Conservation (phyloP, 768 basidiomycete species). For the Gelatoporia subvermispora region DNA sequence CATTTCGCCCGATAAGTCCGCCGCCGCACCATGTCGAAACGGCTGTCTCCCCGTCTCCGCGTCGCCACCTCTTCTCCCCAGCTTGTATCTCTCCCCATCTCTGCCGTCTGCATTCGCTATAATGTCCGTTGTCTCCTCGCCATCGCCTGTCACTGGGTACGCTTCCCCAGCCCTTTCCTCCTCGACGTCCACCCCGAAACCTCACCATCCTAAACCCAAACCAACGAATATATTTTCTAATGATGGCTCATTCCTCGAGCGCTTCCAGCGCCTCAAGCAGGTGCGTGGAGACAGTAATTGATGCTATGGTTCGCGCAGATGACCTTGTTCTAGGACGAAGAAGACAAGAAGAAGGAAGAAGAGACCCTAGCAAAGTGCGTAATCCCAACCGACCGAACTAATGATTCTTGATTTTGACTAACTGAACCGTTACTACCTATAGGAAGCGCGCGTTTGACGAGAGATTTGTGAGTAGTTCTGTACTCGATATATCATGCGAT, state of each 20-base stretch:
- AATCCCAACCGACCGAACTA: conserved; percentile 1
- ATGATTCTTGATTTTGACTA: background rate
- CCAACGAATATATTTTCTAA: conserved; percentile 61
- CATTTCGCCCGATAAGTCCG: too few species aligned
- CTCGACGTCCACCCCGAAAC: conserved; percentile 21
- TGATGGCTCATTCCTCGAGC: conserved; percentile 65
- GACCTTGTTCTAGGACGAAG: conserved; percentile 40
- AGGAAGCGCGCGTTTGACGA: conserved; percentile 60
- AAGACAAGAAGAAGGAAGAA: conserved; percentile 50
- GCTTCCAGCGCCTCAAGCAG: conserved; percentile 54
- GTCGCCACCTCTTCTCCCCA: background rate
- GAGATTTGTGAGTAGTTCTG: conserved; percentile 47
- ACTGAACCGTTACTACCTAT: background rate
- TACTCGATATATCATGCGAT: background rate
- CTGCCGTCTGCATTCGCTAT: background rate
- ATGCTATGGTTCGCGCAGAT: background rate
- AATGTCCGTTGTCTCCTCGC: conserved; percentile 18
- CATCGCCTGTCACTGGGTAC: conserved; percentile 23
- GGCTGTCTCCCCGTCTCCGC: too few species aligned
- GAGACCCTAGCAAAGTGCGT: conserved; percentile 47
- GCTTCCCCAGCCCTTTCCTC: conserved; percentile 22
- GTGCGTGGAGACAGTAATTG: conserved; percentile 26
- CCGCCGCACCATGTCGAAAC: too few species aligned
- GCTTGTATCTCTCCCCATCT: background rate
- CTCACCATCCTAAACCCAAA: conserved; percentile 33